Evolutionary conservation across 495 filamentous ascomycete genomes (phyloP).

Genomic region (Penicillium taxi): DNA sequence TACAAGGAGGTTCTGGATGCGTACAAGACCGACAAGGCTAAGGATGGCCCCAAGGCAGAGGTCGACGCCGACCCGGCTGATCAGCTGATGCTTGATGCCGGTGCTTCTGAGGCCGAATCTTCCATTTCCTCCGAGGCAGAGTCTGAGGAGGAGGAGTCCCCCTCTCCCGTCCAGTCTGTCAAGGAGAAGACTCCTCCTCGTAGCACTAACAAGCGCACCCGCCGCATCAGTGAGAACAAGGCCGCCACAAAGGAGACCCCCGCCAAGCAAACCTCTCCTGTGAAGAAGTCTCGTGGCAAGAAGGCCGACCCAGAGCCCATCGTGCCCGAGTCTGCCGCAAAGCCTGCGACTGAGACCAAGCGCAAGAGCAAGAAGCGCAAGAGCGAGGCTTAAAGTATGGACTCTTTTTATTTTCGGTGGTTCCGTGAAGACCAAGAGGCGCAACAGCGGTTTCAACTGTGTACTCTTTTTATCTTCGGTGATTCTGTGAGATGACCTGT

Average conservation of each 20-base stretch:
- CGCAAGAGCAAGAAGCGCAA: conserved; percentile 64
- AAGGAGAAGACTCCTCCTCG: conserved; percentile 48
- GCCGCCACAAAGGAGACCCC: conserved; percentile 31
- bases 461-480: too few species aligned
- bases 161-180: conserved; percentile 27
- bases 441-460: too few species aligned
- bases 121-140: conserved; percentile 25
- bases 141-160: conserved; percentile 29
- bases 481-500: too few species aligned
- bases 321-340: conserved; percentile 47
- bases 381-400: conserved; percentile 45
- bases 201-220: conserved; percentile 40
- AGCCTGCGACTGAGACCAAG: conserved; percentile 23
- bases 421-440: too few species aligned
- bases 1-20: conserved; percentile 66
- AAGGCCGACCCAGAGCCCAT: conserved; percentile 29
- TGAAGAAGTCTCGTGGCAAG: conserved; percentile 39
- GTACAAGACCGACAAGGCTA: conserved; percentile 68
- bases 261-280: conserved; percentile 26
- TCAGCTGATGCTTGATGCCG: conserved; percentile 48
- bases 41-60: conserved; percentile 20
- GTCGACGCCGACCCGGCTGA: conserved; percentile 48
- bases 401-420: too few species aligned
- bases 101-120: conserved; percentile 42
- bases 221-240: conserved; percentile 42